Evolutionary conservation across 2,329 filamentous ascomycete species (phyloP).

Genomic region (Penicillium sp.): DNA sequence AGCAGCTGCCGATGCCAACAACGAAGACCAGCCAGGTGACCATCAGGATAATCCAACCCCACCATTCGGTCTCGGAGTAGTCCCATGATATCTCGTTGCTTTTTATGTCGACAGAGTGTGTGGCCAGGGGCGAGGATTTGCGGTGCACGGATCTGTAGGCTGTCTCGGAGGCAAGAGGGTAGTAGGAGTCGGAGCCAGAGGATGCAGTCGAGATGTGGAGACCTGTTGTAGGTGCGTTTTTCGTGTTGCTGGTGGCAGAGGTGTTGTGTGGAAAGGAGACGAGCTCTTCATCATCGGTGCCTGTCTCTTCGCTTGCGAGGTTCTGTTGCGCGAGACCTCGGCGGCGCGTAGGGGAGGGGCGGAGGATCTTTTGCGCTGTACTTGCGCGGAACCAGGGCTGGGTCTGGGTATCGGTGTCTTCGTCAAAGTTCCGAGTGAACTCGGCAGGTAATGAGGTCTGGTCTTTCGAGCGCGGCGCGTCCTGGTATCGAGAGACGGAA

Average conservation of each 20-base stretch:
- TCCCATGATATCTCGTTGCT: conserved; percentile 59
- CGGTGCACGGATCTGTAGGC: conserved; percentile 28
- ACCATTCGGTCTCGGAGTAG: conserved; percentile 93
- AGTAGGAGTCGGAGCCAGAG: conserved; percentile 62
- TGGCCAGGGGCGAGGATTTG: conserved; percentile 36
- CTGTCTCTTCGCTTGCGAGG: conserved; percentile 60
- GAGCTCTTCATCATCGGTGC: conserved; percentile 78
- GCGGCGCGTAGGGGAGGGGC: conserved; percentile 27
- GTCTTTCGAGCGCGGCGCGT: conserved; percentile 7
- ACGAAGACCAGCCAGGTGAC: conserved; percentile 96
- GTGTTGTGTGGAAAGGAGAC: conserved; percentile 56
- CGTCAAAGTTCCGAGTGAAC: conserved; percentile 13
- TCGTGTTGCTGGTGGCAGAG: conserved; percentile 11
- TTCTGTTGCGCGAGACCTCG: conserved; percentile 49
- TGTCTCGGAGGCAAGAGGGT: conserved; percentile 42
- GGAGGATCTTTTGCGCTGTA: conserved; percentile 15
- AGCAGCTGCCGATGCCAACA: conserved; percentile 89
- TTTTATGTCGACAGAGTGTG: conserved; percentile 30
- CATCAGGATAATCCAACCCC: conserved; percentile 89
- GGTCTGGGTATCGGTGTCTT: conserved; percentile 5
- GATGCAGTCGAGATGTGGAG: conserved; percentile 41
- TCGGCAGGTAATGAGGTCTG: conserved; percentile 9
- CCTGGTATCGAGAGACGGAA: conserved; percentile 8
- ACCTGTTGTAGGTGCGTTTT: conserved; percentile 16
- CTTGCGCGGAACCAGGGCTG: conserved; percentile 18